Evolutionary conservation across 176 grass and related monocot species (phyloP), one percentile per base, ranked within the genome.

Genomic region (Cenchrus americanus): DNA sequence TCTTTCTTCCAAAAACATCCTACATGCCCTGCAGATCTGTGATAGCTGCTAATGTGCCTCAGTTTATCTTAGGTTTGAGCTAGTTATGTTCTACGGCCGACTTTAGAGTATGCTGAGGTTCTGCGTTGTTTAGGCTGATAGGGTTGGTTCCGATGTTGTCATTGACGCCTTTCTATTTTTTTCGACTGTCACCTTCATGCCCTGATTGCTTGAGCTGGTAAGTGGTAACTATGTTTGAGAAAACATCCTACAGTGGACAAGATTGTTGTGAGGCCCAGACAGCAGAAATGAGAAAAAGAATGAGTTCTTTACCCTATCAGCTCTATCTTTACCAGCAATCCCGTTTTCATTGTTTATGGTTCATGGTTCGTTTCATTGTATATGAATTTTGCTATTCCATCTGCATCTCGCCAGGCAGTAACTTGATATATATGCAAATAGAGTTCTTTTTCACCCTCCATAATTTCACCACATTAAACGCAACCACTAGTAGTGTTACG

Each of bases 61-160:
- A 26, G 47, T 21, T 46, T 41, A 58, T 50, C 61, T 78, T 76
- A 49, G 63, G 62, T 55, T 61, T 63, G 75, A 47, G 68, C 61
- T 84, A 80, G 85, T 77, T 71, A 10, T 21, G 26, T 80, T 57
- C 18, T 55, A 27, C 19, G 30, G 81, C 89, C 62, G 46, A 62
- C 70, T 71, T 84, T 76, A n/a, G 27, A 71, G 18, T 57, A 54
- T 37, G 73, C 42, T 67, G 73, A 82, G 49, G 73, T 49, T 73
- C 37, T 23, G 42, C 44, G 6, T 22, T 49, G 34, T 65, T 77
- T 58, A 71, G 50, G 43, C 62, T 57, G 69, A 8, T 50, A 43
- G n/a, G 17, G 41, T 14, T 34, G 59, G 21, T 21, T 76, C 5
- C 0, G 61, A 30, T 50, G 40, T 7, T 14, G 8, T 44, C 41